phyloP scores from a whole-genome alignment of 495 filamentous ascomycete species.

The Achaetomiella virescens region DNA sequence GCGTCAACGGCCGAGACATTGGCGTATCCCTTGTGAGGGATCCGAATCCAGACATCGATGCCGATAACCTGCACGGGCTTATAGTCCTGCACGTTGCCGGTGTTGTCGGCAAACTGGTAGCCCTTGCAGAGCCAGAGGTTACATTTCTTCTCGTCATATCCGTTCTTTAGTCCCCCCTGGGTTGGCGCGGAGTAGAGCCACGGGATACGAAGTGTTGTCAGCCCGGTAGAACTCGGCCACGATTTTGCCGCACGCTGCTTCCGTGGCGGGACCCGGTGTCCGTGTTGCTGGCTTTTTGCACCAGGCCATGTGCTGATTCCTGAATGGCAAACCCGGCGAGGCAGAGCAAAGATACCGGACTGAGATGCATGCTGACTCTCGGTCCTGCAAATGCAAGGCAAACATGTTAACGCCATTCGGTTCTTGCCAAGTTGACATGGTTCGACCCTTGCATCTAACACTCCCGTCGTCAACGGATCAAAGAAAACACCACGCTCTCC shows the following conservation, averaged over 20 bases:
- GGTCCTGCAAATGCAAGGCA: background rate
- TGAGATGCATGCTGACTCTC: constrained; percentile 17
- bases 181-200: constrained; percentile 56
- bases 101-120: constrained; percentile 66
- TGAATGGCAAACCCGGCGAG: constrained; percentile 47
- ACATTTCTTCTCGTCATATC: constrained; percentile 54
- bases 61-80: constrained; percentile 53
- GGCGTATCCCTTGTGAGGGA: constrained; percentile 59
- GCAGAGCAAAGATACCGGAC: constrained; percentile 17
- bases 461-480: too few species aligned
- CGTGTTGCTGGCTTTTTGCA: constrained; percentile 53
- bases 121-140: constrained; percentile 68
- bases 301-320: constrained; percentile 57
- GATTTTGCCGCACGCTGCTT: constrained; percentile 55
- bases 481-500: too few species aligned
- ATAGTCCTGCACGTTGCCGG: constrained; percentile 56
- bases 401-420: background rate
- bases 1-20: constrained; percentile 68
- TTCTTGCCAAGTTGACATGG: too few species aligned
- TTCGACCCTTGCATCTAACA: too few species aligned
- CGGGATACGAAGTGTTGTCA: constrained; percentile 64
- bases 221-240: constrained; percentile 53
- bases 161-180: constrained; percentile 42
- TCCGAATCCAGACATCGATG: constrained; percentile 54
- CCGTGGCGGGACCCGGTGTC: constrained; percentile 53